phyloP scores from a whole-genome alignment of 441 rosid genomes.

The Mallotus japonicus region DNA sequence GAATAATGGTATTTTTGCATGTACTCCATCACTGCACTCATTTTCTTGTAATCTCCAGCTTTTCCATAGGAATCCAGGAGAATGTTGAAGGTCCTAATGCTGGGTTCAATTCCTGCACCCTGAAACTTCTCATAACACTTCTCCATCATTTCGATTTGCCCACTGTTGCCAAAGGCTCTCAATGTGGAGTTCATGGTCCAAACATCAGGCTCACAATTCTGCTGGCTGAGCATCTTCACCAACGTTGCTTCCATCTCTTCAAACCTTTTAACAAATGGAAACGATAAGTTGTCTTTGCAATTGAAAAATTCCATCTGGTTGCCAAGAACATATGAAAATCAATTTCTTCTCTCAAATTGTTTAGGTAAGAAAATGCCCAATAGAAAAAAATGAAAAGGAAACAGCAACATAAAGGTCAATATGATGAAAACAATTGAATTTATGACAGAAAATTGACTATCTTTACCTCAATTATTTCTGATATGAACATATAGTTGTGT shows the following conservation, averaged over 20 bases:
- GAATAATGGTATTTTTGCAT: slow-evolving; percentile 92
- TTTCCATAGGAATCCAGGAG: slow-evolving; percentile 86
- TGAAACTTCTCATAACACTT: slow-evolving; percentile 89
- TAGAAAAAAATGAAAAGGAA: neutral
- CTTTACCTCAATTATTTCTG: neutral
- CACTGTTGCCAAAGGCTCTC: slow-evolving; percentile 85
- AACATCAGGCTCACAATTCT: slow-evolving; percentile 71
- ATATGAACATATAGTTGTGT: no score
- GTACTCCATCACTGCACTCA: slow-evolving; percentile 89
- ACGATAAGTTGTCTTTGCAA: slow-evolving; percentile 24
- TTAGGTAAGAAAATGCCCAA: neutral
- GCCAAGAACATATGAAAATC: slow-evolving; percentile 7
- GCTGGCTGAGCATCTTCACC: slow-evolving; percentile 64
- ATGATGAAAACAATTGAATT: no score
- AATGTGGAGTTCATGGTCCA: slow-evolving; percentile 93
- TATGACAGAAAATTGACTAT: neutral
- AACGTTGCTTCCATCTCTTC: slow-evolving; percentile 85
- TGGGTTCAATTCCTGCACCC: slow-evolving; percentile 82
- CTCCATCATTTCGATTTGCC: slow-evolving; percentile 86
- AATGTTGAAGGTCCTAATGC: slow-evolving; percentile 79
- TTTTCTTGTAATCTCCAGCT: slow-evolving; percentile 67
- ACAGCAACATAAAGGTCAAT: neutral
- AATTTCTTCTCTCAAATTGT: slow-evolving; percentile 1
- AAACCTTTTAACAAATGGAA: slow-evolving; percentile 56
- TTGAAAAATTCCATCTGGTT: slow-evolving; percentile 26